These are phyloP conservation scores for Populus trichocarpa DNA, from an alignment of 441 rosid species.

Conservation along the genomic window DNA sequence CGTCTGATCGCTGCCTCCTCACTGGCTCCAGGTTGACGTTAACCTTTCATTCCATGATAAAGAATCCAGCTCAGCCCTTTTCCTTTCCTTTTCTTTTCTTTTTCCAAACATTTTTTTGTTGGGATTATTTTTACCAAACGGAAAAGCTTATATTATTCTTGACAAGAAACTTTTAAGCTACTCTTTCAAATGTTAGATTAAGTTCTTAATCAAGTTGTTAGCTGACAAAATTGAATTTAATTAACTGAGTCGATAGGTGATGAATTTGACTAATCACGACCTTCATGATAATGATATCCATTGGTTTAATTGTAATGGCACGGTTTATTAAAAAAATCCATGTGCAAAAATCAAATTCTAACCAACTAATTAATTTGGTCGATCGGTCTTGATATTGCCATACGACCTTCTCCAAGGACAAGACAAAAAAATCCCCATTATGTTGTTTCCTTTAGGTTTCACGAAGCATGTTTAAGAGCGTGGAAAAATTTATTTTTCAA, in stretches of 20 bases:
- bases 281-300: background rate
- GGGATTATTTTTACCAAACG: too few relatives aligned
- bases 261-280: background rate
- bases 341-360: constrained; percentile 10
- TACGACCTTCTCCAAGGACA: background rate
- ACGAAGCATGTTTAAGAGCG: too few relatives aligned
- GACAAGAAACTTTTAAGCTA: background rate
- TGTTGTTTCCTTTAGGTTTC: too few relatives aligned
- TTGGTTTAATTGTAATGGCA: background rate
- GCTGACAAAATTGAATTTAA: too few relatives aligned
- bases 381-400: constrained; percentile 13
- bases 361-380: constrained; percentile 12
- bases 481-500: too few relatives aligned
- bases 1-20: background rate
- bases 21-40: background rate
- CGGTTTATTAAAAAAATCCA: constrained; percentile 4
- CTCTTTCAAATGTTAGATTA: background rate
- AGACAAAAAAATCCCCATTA: too few relatives aligned
- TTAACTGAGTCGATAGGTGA: too few relatives aligned
- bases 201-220: background rate
- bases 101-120: too few relatives aligned
- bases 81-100: too few relatives aligned
- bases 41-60: too few relatives aligned
- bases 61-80: too few relatives aligned
- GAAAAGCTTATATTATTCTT: background rate